Percentiles rank a stretch among this genome's conserved stretches.
Conservation (phyloP, 164 flowering plant genomes). For the Magnolia sinica region DNA sequence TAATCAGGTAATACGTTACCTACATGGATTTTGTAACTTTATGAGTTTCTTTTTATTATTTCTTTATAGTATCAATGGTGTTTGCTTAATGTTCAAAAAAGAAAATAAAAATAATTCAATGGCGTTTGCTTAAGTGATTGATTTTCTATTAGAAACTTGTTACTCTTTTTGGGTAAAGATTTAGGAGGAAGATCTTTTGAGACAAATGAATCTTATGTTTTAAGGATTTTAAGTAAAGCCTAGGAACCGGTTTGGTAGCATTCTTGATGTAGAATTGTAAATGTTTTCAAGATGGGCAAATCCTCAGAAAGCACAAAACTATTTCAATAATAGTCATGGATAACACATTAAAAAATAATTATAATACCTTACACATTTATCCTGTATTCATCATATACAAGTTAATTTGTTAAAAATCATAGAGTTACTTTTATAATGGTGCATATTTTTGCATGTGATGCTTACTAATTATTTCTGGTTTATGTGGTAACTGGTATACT, state of each 20-base stretch:
- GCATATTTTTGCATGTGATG: background rate
- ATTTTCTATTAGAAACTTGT: background rate
- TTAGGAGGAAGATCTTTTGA: background rate
- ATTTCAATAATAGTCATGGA: background rate
- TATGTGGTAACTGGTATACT: background rate
- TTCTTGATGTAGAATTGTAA: background rate
- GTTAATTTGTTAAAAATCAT: background rate
- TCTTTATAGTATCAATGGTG: no score
- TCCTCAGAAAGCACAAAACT: background rate
- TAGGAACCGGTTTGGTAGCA: background rate
- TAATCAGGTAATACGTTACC: slow-evolving; percentile 66
- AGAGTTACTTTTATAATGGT: background rate
- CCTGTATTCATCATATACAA: background rate
- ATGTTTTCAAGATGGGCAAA: background rate
- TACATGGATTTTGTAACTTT: background rate
- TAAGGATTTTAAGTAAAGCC: background rate
- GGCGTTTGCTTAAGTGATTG: no score
- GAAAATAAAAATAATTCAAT: no score
- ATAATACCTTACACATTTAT: background rate
- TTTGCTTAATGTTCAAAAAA: no score
- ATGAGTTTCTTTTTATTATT: background rate
- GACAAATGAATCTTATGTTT: background rate
- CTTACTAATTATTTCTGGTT: background rate
- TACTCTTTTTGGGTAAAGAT: background rate
- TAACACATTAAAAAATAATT: background rate